phyloP scores from a whole-genome alignment of 495 filamentous ascomycete genomes.

The Trypethelium eluteriae region DNA sequence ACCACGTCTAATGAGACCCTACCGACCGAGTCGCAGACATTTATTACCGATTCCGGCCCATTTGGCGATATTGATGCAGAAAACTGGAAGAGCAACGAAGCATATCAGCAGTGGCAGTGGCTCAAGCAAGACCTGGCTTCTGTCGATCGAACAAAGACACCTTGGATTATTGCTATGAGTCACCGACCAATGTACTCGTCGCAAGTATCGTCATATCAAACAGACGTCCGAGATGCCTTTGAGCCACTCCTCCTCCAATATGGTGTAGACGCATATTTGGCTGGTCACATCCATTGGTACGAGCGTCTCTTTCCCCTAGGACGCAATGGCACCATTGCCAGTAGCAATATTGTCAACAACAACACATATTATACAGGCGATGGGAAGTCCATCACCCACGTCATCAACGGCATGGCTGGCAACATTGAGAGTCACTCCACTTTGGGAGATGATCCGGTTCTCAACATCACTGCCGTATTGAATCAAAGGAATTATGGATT shows the following conservation, averaged over 20 bases:
- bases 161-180: constrained; percentile 17
- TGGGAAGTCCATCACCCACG: constrained; percentile 33
- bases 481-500: constrained; percentile 44
- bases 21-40: constrained; percentile 41
- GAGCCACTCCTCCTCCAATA: constrained; percentile 14
- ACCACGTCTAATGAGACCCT: constrained; percentile 36
- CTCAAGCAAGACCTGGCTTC: constrained; percentile 19
- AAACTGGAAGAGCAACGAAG: constrained; percentile 29
- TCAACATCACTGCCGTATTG: constrained; percentile 44
- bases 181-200: constrained; percentile 20
- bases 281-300: constrained; percentile 35
- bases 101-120: constrained; percentile 33
- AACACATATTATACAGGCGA: constrained; percentile 37
- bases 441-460: constrained; percentile 29
- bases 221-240: constrained; percentile 20
- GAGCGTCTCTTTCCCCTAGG: constrained; percentile 37
- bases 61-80: constrained; percentile 41
- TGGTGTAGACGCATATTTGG: constrained; percentile 16
- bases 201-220: constrained; percentile 22
- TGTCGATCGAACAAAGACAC: constrained; percentile 34
- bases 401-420: constrained; percentile 34
- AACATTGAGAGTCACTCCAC: constrained; percentile 33
- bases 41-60: constrained; percentile 43
- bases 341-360: constrained; percentile 30
- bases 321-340: constrained; percentile 27